Evolutionary conservation across 192 early-diverging fungal species (phyloP), one percentile per base, ranked within the genome.

Genomic region (Rhizophagus sp.): DNA sequence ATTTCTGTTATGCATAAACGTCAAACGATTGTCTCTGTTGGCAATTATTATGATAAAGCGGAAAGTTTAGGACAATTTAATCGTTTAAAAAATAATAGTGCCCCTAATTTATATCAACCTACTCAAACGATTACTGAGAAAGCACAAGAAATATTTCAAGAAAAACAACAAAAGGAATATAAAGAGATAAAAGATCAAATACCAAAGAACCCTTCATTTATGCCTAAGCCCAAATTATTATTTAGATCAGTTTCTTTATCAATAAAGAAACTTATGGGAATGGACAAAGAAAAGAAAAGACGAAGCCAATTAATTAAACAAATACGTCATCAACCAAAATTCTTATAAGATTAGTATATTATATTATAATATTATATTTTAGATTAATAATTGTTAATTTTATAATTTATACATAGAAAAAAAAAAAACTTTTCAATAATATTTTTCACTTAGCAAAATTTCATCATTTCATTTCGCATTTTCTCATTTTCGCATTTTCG

Each of bases 1-100:
- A 73, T 73, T 24, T 41, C 71, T 15, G 71, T 73, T 27, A 73
- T 73, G 71, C 71, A 73, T 17, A 47, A 73, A 52, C 22, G 71
- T 25, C 22, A 25, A 50, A 50, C 71, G 2, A 57, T 57, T 6
- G 0, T 22, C 15, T 22, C 17, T 17, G 17, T 6, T 22, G 52
- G 52, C 2, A 12, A 12, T 47, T 47, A 9, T 10, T 8, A 47
- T 47, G 11, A 47, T 47, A 47, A 47, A 3, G 2, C 11, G 11
- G 44, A 47, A 47, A 57, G 12, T 22, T 7, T 57, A 7, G 17
- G 17, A 22, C 52, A 52, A 19, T 19, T 52, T 19, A 15, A 5
- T 19, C 15, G 52, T 57, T 6, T 22, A 19, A 57, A 57, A 57
- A 57, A 22, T 57, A 22, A 22, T 22, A 57, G 52, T 57, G 52